Evolutionary conservation across 1,139 yeast genomes (phyloP).

Genomic region (Candida frijolesensis): DNA sequence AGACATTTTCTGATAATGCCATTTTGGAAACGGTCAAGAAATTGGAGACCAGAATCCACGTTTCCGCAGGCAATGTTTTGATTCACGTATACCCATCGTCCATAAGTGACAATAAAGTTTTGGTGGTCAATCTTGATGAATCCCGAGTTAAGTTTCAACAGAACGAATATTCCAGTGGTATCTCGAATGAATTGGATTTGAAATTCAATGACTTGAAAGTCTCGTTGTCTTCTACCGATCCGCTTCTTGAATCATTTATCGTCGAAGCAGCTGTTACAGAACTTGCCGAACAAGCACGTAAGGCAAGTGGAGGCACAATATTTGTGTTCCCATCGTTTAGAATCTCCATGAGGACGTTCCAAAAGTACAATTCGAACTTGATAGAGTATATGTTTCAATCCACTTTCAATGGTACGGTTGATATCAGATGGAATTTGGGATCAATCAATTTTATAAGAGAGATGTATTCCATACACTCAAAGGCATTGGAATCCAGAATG

Average conservation of each 20-base stretch:
- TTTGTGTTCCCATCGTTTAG: conserved; percentile 76
- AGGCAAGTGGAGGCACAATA: conserved; percentile 78
- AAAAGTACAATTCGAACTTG: conserved; percentile 46
- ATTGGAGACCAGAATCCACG: conserved; percentile 62
- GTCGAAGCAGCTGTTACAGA: conserved; percentile 50
- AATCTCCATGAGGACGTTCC: conserved; percentile 77
- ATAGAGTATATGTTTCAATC: conserved; percentile 71
- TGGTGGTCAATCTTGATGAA: conserved; percentile 62
- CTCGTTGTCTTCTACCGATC: conserved; percentile 57
- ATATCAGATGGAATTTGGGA: conserved; percentile 91
- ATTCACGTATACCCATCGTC: conserved; percentile 78
- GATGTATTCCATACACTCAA: conserved; percentile 72
- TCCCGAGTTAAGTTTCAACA: conserved; percentile 64
- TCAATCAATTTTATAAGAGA: conserved; percentile 89
- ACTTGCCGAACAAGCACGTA: conserved; percentile 57
- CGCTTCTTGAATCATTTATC: conserved; percentile 49
- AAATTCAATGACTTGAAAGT: conserved; percentile 64
- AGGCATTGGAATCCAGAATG: conserved; percentile 42
- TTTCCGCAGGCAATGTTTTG: conserved; percentile 55
- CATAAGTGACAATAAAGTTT: conserved; percentile 71
- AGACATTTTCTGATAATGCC: conserved; percentile 24
- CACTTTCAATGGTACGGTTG: conserved; percentile 85
- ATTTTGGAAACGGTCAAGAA: conserved; percentile 44
- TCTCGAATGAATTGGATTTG: conserved; percentile 53
- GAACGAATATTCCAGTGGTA: conserved; percentile 47